phyloP scores from a whole-genome alignment of 306 rosid genomes.

The Acmispon strigosus region DNA sequence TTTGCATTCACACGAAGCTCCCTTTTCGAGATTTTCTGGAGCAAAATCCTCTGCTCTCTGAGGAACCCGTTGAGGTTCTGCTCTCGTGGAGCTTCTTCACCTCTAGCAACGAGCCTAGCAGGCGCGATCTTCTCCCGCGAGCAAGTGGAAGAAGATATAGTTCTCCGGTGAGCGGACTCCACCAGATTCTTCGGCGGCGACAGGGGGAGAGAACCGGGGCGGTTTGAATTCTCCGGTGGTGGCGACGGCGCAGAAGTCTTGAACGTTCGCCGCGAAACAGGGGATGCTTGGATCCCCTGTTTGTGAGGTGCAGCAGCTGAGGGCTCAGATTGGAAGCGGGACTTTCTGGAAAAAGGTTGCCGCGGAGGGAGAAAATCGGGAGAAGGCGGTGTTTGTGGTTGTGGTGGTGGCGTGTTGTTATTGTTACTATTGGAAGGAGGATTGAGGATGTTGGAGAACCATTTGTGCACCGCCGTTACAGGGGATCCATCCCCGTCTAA shows the following conservation, averaged over 20 bases:
- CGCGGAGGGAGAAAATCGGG: slow-evolving; percentile 37
- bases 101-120: slow-evolving; percentile 10
- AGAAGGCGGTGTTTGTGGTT: not conserved
- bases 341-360: slow-evolving; percentile 33
- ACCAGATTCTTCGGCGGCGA: slow-evolving; percentile 73
- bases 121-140: slow-evolving; percentile 33
- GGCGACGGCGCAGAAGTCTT: slow-evolving; percentile 1
- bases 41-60: slow-evolving; percentile 39
- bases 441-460: slow-evolving; percentile 57
- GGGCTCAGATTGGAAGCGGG: slow-evolving; percentile 61
- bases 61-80: slow-evolving; percentile 54
- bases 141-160: slow-evolving; percentile 58
- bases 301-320: slow-evolving; percentile 37
- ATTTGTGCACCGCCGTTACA: slow-evolving; percentile 43
- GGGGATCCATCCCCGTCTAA: slow-evolving; percentile 34
- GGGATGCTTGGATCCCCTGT: slow-evolving; percentile 34
- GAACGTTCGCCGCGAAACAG: slow-evolving; percentile 31
- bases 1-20: slow-evolving; percentile 35
- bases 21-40: slow-evolving; percentile 28
- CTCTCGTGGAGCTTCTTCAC: not conserved
- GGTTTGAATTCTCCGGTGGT: slow-evolving; percentile 14
- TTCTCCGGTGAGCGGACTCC: slow-evolving; percentile 50
- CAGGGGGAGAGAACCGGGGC: slow-evolving; percentile 23
- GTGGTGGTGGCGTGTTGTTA: not conserved
- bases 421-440: slow-evolving; percentile 32